phyloP scores from a whole-genome alignment of 1,139 yeast genomes.

The Magnusiomyces suaveolens region DNA sequence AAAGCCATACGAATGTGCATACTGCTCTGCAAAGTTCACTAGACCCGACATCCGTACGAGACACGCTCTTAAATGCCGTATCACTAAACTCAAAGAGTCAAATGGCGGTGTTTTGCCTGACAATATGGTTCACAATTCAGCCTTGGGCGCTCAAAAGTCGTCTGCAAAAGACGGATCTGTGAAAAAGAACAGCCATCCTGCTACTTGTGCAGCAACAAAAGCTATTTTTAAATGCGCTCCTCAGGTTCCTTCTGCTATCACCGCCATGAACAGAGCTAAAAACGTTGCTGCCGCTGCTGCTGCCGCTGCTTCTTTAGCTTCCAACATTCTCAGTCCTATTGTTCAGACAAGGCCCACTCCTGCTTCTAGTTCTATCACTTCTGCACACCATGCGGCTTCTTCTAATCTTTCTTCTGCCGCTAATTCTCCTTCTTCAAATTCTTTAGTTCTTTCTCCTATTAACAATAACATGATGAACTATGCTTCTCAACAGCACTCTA shows the following conservation, averaged over 20 bases:
- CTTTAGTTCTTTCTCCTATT: neutral
- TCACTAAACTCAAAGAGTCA: neutral
- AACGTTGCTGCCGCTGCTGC: neutral
- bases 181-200: neutral
- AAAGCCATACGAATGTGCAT: constrained; percentile 24
- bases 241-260: neutral
- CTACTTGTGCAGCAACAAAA: neutral
- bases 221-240: neutral
- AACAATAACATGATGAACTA: neutral
- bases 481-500: neutral
- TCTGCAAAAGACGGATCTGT: neutral
- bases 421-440: neutral
- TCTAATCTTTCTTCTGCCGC: neutral
- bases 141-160: neutral
- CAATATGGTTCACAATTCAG: neutral
- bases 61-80: constrained; percentile 20
- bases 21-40: constrained; percentile 23
- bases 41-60: constrained; percentile 27
- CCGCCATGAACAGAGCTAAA: neutral
- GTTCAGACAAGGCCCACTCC: neutral
- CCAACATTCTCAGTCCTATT: neutral
- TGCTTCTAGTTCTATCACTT: neutral
- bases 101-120: neutral
- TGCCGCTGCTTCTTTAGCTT: neutral
- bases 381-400: neutral